These are phyloP conservation scores for Warburgia ugandensis DNA, from an alignment of 164 flowering plant species.

Conservation along the genomic window DNA sequence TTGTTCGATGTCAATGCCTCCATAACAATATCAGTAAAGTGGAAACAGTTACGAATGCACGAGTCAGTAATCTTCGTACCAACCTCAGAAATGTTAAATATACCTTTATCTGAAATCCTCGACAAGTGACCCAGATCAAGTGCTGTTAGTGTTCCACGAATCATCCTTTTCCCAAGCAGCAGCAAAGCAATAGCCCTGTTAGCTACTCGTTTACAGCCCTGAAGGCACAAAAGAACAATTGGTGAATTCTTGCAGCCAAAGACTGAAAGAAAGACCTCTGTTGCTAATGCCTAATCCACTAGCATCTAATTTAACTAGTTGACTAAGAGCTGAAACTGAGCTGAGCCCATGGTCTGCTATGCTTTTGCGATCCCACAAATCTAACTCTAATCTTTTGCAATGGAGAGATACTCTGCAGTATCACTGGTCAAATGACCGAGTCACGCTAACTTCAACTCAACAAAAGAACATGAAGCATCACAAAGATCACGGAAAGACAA, in stretches of 20 bases:
- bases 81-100: conserved; percentile 15
- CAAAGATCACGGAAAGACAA: conserved; percentile 30
- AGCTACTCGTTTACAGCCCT: conserved; percentile 38
- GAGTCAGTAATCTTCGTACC: conserved; percentile 24
- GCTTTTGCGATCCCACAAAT: conserved; percentile 32
- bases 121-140: conserved; percentile 41
- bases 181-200: conserved; percentile 30
- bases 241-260: conserved; percentile 23
- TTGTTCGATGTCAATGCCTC: conserved; percentile 19
- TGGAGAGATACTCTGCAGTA: conserved; percentile 24
- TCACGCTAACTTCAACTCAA: conserved; percentile 26
- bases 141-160: conserved; percentile 19
- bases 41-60: conserved; percentile 26
- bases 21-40: conserved; percentile 31
- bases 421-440: conserved; percentile 39
- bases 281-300: conserved; percentile 37
- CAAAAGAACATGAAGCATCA: conserved; percentile 21
- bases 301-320: conserved; percentile 24
- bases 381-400: conserved; percentile 28
- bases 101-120: conserved; percentile 29
- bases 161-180: conserved; percentile 19
- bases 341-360: conserved; percentile 27
- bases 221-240: conserved; percentile 23
- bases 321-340: conserved; percentile 20
- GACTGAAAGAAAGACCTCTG: conserved; percentile 23